Evolutionary conservation across 257 asterid species (phyloP), one percentile per base, ranked within the genome.

Genomic region (Solanum arcanum): DNA sequence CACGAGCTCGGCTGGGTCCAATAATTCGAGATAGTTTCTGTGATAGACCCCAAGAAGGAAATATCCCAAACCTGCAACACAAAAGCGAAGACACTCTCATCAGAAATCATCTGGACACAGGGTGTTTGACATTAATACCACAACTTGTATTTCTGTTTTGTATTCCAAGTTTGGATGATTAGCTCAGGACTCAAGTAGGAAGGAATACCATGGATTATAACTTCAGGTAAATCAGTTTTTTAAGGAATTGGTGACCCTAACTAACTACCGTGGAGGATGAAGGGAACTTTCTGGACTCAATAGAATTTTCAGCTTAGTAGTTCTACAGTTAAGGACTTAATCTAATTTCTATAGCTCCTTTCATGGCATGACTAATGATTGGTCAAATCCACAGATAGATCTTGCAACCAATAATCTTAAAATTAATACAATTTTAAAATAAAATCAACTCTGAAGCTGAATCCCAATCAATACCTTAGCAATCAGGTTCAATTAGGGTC

Each of bases 1-100:
- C 98, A 39, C 98, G 98, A 59, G 99, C 98, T 87, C 98, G 91
- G 86, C 87, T 89, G 15, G 96, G 98, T 35, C 99, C 99, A 70
- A 95, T 95, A 87, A 93, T 86, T 29, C 99, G 98, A 23, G 97
- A 89, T 85, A 97, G 98, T 94, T 97, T 97, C 94, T 97, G 99
- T 77, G 99, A 97, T 52, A 97, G 90, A 68, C 99, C 99, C 99
- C 99, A 97, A 0, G 99, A 97, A 77, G 99, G 99, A 91, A 97
- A 97, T 93, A 97, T 95, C 64, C 98, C 99, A 90, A 97, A 97
- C 90, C 99, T 97, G 92, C 39, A 68, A 89, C 68, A 49, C 44
- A 49, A 29, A 49, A 47, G 69, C 69, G 33, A 80, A 47, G 44
- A 80, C 64, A 78, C 10, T 46, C 39, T 77, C 35, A 5, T 46